Percentiles rank a stretch among this genome's conserved stretches.
Conservation (phyloP, 2,329 filamentous ascomycete genomes). For the Ascochyta pisi region DNA sequence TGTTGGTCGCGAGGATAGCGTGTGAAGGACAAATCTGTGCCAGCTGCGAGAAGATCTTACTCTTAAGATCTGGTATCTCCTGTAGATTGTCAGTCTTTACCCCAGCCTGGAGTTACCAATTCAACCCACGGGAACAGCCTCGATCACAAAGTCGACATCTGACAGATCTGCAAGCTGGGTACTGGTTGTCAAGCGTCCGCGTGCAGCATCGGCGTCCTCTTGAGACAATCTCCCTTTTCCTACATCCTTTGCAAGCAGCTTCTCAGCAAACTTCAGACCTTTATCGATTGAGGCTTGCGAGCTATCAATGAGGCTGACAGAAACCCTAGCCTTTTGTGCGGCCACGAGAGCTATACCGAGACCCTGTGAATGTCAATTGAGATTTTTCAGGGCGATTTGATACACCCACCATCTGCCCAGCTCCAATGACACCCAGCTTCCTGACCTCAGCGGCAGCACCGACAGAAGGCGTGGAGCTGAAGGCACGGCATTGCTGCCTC, state of each 20-base stretch:
- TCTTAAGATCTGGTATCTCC: constrained; percentile 87
- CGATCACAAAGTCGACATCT: constrained; percentile 94
- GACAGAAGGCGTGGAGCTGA: constrained; percentile 70
- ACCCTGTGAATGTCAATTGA: constrained; percentile 65
- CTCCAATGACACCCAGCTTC: constrained; percentile 87
- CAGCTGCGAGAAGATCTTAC: constrained; percentile 82
- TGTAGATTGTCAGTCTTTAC: constrained; percentile 17
- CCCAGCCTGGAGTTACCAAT: not conserved
- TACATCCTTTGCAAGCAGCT: constrained; percentile 91
- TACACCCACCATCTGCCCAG: constrained; percentile 85
- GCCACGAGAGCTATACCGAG: constrained; percentile 95
- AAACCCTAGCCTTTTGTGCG: constrained; percentile 80
- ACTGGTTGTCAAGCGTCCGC: constrained; percentile 71
- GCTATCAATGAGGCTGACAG: constrained; percentile 84
- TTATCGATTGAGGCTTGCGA: constrained; percentile 87
- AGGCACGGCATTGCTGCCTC: constrained; percentile 55
- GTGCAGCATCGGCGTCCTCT: constrained; percentile 76
- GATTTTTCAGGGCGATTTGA: not conserved
- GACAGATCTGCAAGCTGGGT: constrained; percentile 79
- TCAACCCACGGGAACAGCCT: constrained; percentile 75
- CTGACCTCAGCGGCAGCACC: constrained; percentile 76
- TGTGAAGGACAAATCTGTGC: constrained; percentile 83
- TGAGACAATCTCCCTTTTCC: constrained; percentile 84
- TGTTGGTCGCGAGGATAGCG: constrained; percentile 94
- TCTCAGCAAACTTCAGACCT: constrained; percentile 90